Evolutionary conservation across 108 stramenopile genomes (phyloP).

Genomic region (Chaetoceros muelleri): DNA sequence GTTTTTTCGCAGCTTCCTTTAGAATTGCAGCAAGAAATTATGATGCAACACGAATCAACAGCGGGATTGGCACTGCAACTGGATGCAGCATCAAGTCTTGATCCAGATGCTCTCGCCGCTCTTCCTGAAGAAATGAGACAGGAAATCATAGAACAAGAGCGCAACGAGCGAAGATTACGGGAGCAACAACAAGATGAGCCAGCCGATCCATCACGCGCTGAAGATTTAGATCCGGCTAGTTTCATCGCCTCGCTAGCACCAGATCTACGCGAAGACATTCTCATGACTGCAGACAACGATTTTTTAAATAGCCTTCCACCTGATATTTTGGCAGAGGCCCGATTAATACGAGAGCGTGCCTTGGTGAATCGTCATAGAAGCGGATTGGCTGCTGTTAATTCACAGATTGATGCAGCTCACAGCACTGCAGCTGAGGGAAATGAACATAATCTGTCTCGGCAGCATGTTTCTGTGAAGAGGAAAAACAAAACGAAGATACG

Average conservation of each 20-base stretch:
- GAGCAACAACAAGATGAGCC: slow-evolving; percentile 35
- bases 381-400: slow-evolving; percentile 13
- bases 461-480: neutral
- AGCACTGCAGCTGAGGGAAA: slow-evolving; percentile 6
- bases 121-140: slow-evolving; percentile 89
- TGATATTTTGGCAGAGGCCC: slow-evolving; percentile 81
- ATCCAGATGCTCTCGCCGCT: slow-evolving; percentile 90
- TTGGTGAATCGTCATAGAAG: slow-evolving; percentile 28
- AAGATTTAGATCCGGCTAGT: slow-evolving; percentile 88
- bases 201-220: slow-evolving; percentile 84
- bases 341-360: slow-evolving; percentile 78
- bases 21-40: slow-evolving; percentile 88
- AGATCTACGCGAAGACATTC: slow-evolving; percentile 84
- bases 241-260: slow-evolving; percentile 85
- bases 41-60: slow-evolving; percentile 51
- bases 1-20: slow-evolving; percentile 82
- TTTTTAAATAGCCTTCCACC: slow-evolving; percentile 74
- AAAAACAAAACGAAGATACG: slow-evolving; percentile 8
- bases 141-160: slow-evolving; percentile 90
- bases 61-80: slow-evolving; percentile 55
- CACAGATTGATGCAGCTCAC: neutral
- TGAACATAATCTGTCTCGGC: neutral
- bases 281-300: slow-evolving; percentile 78
- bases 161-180: slow-evolving; percentile 57
- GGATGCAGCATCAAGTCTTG: slow-evolving; percentile 71